Evolutionary conservation across 2,329 filamentous ascomycete genomes (phyloP), one percentile per base, ranked within the genome.

Genomic region (Endoconidiophora laricicola): DNA sequence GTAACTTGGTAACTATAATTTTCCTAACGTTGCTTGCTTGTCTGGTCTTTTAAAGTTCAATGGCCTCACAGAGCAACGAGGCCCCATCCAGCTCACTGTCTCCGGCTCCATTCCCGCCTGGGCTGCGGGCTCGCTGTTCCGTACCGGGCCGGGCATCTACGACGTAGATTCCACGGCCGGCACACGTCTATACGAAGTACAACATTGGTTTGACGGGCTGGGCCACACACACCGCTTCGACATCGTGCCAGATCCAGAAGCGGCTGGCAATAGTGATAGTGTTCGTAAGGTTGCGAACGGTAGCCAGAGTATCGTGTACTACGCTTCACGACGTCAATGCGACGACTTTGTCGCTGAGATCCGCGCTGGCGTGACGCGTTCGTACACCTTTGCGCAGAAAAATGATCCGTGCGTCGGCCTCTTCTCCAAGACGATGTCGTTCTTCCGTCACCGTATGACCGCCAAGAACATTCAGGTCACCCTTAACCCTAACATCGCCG

Each of bases 181-280:
- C 6, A 14, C 6, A 7, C 33, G 29, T 74, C 18, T 69, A 0
- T 79, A 79, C 58, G 67, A 70, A 29, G 69, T 80, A 10, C 74
- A 71, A 1, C 84, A 91, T 61, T 91, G 85, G 85, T 91, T 91
- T 56, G 86, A 91, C 60, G 82, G 82, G 4, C 78, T 86, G 52
- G 73, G 77, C 2, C 75, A 83, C 50, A 69, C 77, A 1, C 83
- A 90, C 63, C 77, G 75, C 24, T 90, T 90, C 60, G 72, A 85
- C 52, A 81, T 90, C 29, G 58, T 76, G 2, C 57, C 59, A 1
- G 57, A 63, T 3, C 56, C 39, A 3, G 16, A 46, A 14, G 6
- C 52, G 38, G 1, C 49, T 48, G 23, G 26, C 16, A 18, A 18
- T 18, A 18, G 16, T 18, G 16, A 18, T 18, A 18, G 16, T 18